Conservation (phyloP, 768 basidiomycete genomes). For the Boletus reticulatus region DNA sequence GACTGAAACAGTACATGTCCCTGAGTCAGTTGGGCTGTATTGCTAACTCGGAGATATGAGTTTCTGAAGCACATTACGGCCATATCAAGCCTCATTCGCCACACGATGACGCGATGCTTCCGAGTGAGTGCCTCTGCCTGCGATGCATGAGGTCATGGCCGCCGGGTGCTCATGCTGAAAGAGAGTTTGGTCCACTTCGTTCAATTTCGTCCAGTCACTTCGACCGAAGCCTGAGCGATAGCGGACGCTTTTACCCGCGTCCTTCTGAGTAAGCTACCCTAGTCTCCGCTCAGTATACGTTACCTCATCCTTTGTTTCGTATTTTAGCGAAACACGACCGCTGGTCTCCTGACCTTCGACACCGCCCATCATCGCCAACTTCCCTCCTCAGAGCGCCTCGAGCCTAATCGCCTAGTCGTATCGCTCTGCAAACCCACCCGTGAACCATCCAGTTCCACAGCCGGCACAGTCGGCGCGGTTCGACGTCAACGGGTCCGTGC, state of each 20-base stretch:
- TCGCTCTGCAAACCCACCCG: slow-evolving; percentile 14
- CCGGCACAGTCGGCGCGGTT: slow-evolving; percentile 25
- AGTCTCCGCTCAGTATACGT: too few relatives aligned
- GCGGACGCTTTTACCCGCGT: slow-evolving; percentile 8
- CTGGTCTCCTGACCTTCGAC: slow-evolving; percentile 42
- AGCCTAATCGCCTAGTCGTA: slow-evolving; percentile 26
- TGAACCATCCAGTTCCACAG: slow-evolving; percentile 29
- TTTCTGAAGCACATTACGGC: slow-evolving; percentile 6
- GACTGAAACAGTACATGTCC: slow-evolving; percentile 29
- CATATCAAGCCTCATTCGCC: slow-evolving; percentile 31
- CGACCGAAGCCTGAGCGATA: slow-evolving; percentile 16
- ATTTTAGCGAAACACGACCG: slow-evolving; percentile 50
- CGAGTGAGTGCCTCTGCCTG: slow-evolving; percentile 29
- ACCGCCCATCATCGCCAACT: slow-evolving; percentile 26
- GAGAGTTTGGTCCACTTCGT: slow-evolving; percentile 11
- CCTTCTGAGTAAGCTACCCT: slow-evolving; percentile 24
- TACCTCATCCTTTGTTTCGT: not conserved
- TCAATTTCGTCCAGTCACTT: slow-evolving; percentile 16
- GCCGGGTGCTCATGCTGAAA: slow-evolving; percentile 10
- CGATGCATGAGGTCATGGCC: slow-evolving; percentile 35
- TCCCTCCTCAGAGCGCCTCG: slow-evolving; percentile 16
- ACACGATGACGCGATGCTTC: slow-evolving; percentile 28
- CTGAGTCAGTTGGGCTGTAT: slow-evolving; percentile 22
- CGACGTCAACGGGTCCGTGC: slow-evolving; percentile 31
- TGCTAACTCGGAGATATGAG: not conserved